Evolutionary conservation across 257 asterid genomes (phyloP), one percentile per base, ranked within the genome.

Genomic region (Ballota nigra): DNA sequence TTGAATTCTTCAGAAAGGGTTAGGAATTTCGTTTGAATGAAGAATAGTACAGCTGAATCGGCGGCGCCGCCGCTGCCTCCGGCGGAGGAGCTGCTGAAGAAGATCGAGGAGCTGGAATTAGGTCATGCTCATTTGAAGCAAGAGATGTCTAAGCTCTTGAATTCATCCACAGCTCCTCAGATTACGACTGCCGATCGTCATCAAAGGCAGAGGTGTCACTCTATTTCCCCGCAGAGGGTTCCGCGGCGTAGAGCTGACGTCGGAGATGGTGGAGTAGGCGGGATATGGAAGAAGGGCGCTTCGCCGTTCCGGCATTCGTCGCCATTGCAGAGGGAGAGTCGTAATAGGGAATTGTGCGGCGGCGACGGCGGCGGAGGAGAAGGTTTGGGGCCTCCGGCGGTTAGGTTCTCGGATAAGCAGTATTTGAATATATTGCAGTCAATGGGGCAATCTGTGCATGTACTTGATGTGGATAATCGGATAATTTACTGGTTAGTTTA

Each of bases 371-470:
- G 57, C 5, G 64, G 71, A 16, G 59, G 51, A 5, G 64, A 69
- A 22, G 81, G 71, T 0, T 63, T 78, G 5, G 89, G 75, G 7
- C 78, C 86, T 4, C 72, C 89, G 26, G 83, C 89, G 23, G 78
- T 82, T 60, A 86, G 83, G 73, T 86, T 91, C 36, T 85, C 89
- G 3, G 97, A 93, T 72, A 82, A 73, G 77, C 97, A 91, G 81
- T 89, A 86, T 83, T 76, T 86, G 86, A 88, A 84, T 70, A 89
- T 91, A 82, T 83, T 93, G 84, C 98, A 91, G 87, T 89, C 97
- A 40, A 89, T 93, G 96, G 96, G 92, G 23, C 97, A 91, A 67
- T 60, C 98, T 0, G 88, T 91, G 77, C 97, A 93, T 75, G 87
- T 87, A 79, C 75, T 80, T 80, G 97, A 87, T 84, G 82, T 74